Percentiles rank a stretch among this genome's conserved stretches.
These are phyloP conservation scores for Beta lomatogona DNA, from an alignment of 179 eudicot species.

Conservation along the genomic window DNA sequence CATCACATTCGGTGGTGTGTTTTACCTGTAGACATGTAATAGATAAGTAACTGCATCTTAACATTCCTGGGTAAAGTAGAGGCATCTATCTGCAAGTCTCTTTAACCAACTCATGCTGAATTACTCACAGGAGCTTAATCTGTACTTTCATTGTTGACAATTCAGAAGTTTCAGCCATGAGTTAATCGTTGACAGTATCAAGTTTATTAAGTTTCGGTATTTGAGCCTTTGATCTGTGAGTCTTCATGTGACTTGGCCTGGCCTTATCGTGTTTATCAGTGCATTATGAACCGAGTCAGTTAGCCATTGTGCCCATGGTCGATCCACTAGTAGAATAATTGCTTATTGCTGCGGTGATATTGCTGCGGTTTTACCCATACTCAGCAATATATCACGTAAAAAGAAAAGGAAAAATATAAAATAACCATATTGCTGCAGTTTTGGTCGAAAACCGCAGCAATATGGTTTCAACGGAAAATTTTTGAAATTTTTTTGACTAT, in stretches of 20 bases:
- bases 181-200: not conserved
- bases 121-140: not conserved
- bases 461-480: too few relatives aligned
- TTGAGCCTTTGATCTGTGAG: not conserved
- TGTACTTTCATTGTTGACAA: not conserved
- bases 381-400: too few relatives aligned
- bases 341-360: too few relatives aligned
- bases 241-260: too few relatives aligned
- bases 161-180: not conserved
- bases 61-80: not conserved
- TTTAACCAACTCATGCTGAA: not conserved
- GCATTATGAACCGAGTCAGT: not conserved
- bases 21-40: not conserved
- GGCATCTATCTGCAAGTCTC: not conserved
- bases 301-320: not conserved
- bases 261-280: not conserved
- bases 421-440: too few relatives aligned
- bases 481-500: too few relatives aligned
- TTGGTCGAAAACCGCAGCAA: too few relatives aligned
- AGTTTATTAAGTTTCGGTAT: not conserved
- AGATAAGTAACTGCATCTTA: not conserved
- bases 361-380: too few relatives aligned
- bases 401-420: too few relatives aligned
- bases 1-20: not conserved
- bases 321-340: too few relatives aligned